phyloP scores from a whole-genome alignment of 176 grass and related monocot species.

The Tillandsia fasciculata region DNA sequence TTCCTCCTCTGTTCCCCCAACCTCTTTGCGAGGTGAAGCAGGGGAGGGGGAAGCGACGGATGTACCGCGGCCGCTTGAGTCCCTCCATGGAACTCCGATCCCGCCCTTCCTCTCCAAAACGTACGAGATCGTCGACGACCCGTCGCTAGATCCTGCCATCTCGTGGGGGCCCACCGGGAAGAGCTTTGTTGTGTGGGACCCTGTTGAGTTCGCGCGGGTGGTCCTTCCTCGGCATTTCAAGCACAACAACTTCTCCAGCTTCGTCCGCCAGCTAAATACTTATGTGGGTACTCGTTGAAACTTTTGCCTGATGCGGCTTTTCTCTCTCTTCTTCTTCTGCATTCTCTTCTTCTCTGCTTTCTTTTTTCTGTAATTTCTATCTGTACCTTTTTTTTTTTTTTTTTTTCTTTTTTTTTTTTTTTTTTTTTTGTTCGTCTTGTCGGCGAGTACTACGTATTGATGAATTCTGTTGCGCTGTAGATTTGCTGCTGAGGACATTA shows the following conservation, averaged over 20 bases:
- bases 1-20: conserved; percentile 20
- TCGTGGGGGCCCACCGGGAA: conserved; percentile 63
- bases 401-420: neutral
- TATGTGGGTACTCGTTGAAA: conserved; percentile 28
- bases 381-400: neutral
- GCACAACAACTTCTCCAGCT: conserved; percentile 36
- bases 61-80: conserved; percentile 54
- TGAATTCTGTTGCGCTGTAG: conserved; percentile 12
- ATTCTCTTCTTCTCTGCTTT: neutral
- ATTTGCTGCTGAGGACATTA: conserved; percentile 19
- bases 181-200: conserved; percentile 90
- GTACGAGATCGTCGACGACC: conserved; percentile 69
- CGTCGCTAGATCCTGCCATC: conserved; percentile 58
- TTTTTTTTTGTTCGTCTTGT: neutral
- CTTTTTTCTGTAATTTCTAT: neutral
- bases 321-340: neutral
- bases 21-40: neutral
- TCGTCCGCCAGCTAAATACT: conserved; percentile 37
- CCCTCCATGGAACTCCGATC: conserved; percentile 47
- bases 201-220: conserved; percentile 47
- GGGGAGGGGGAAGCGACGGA: conserved; percentile 1
- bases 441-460: neutral
- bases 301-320: neutral
- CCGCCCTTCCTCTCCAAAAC: conserved; percentile 90
- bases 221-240: conserved; percentile 74